Evolutionary conservation across 148 eudicot genomes (phyloP).

Genomic region (Agrostemma githago): DNA sequence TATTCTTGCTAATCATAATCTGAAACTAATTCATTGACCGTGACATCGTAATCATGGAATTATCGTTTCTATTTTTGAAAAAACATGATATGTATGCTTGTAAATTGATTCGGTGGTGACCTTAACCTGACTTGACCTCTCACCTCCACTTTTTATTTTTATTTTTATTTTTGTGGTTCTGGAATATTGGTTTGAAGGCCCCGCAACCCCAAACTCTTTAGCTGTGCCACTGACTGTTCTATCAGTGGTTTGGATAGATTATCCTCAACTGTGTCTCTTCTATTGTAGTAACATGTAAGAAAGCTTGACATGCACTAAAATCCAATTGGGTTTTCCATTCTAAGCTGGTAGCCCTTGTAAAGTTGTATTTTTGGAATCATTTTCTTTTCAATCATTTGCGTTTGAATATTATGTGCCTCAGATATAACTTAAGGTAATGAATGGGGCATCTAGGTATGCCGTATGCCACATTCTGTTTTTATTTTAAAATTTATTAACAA

Average conservation of each 20-base stretch:
- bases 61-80: neutral
- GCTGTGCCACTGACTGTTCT: too few species aligned
- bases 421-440: neutral
- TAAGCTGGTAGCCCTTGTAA: too few species aligned
- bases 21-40: neutral
- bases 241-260: too few species aligned
- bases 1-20: neutral
- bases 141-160: neutral
- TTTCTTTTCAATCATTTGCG: neutral
- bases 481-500: neutral
- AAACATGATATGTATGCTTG: neutral
- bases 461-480: neutral
- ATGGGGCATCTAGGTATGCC: slow-evolving; percentile 4
- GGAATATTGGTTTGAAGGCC: neutral
- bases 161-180: neutral
- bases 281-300: too few species aligned
- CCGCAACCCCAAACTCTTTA: neutral
- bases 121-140: neutral
- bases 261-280: too few species aligned
- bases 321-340: too few species aligned
- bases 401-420: neutral
- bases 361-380: neutral
- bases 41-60: neutral
- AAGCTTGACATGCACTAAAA: too few species aligned
- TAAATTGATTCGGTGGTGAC: neutral